These are phyloP conservation scores for Angomonas ambiguus DNA, from an alignment of 208 protist species.

Conservation along the genomic window DNA sequence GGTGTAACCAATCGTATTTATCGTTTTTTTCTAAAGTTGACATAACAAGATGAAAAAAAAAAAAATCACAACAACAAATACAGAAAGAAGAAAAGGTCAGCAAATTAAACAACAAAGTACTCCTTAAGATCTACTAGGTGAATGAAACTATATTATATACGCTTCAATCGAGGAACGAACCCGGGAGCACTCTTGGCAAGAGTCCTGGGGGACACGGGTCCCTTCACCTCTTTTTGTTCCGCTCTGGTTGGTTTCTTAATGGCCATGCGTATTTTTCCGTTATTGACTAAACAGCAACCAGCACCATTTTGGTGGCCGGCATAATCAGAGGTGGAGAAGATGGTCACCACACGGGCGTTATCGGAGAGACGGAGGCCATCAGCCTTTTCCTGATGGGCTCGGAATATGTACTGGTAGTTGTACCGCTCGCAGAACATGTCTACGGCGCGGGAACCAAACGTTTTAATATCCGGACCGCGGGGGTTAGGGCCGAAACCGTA, in stretches of 20 bases:
- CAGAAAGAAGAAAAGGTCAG: not conserved
- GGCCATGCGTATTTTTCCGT: conserved; percentile 86
- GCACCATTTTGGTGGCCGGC: conserved; percentile 89
- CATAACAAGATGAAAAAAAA: conserved; percentile 3
- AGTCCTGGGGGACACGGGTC: conserved; percentile 60
- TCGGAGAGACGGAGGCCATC: conserved; percentile 88
- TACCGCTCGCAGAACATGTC: conserved; percentile 91
- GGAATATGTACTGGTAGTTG: conserved; percentile 93
- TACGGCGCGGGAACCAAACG: conserved; percentile 83
- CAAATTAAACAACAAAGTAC: not conserved
- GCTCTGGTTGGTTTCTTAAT: conserved; percentile 85
- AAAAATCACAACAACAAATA: conserved; percentile 6
- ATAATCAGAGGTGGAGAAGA: conserved; percentile 92
- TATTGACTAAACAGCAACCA: conserved; percentile 79
- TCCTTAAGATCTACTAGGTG: too few species aligned
- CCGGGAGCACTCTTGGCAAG: conserved; percentile 55
- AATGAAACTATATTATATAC: conserved; percentile 34
- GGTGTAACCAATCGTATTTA: too few species aligned
- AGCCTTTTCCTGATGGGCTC: conserved; percentile 90
- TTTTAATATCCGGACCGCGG: conserved; percentile 85
- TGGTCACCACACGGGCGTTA: conserved; percentile 88
- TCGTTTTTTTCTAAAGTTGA: not conserved
- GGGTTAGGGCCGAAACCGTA: conserved; percentile 90
- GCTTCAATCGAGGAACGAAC: conserved; percentile 64
- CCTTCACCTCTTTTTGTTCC: conserved; percentile 57